Evolutionary conservation across 169 alveolate species (phyloP).

Genomic region (Plasmodium coatneyi): DNA sequence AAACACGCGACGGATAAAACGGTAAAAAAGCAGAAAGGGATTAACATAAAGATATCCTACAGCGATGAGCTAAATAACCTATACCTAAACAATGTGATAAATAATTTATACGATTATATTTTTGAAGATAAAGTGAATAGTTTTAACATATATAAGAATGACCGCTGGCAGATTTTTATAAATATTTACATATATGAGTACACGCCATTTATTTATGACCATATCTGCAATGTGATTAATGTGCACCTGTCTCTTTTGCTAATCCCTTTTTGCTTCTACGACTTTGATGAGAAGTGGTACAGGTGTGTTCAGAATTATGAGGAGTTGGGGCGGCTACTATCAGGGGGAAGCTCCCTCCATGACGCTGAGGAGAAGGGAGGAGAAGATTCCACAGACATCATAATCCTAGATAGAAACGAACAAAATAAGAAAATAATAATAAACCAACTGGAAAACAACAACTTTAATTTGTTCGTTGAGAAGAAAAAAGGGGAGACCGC

Average conservation of each 20-base stretch:
- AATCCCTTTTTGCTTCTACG: constrained; percentile 73
- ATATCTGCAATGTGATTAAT: constrained; percentile 68
- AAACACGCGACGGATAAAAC: not conserved
- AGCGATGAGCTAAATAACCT: constrained; percentile 72
- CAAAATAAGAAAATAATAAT: constrained; percentile 68
- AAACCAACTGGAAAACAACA: constrained; percentile 40
- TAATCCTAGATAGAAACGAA: constrained; percentile 45
- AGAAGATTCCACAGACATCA: not conserved
- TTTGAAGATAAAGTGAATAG: constrained; percentile 57
- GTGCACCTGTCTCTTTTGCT: constrained; percentile 67
- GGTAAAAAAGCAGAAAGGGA: constrained; percentile 13
- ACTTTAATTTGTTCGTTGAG: constrained; percentile 60
- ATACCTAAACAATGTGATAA: constrained; percentile 64
- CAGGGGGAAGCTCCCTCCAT: not conserved
- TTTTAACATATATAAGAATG: constrained; percentile 42
- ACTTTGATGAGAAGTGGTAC: constrained; percentile 65
- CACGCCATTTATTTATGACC: constrained; percentile 76
- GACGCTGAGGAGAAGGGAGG: not conserved
- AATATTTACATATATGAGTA: constrained; percentile 72
- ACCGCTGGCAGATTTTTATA: constrained; percentile 58
- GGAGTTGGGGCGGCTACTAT: constrained; percentile 12
- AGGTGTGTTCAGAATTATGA: constrained; percentile 69
- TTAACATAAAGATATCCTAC: constrained; percentile 59
- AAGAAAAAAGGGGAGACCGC: constrained; percentile 22
- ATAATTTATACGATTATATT: constrained; percentile 63